Base-by-base conservation (phyloP, 768 basidiomycete species). In the Boletus fagicola region DNA sequence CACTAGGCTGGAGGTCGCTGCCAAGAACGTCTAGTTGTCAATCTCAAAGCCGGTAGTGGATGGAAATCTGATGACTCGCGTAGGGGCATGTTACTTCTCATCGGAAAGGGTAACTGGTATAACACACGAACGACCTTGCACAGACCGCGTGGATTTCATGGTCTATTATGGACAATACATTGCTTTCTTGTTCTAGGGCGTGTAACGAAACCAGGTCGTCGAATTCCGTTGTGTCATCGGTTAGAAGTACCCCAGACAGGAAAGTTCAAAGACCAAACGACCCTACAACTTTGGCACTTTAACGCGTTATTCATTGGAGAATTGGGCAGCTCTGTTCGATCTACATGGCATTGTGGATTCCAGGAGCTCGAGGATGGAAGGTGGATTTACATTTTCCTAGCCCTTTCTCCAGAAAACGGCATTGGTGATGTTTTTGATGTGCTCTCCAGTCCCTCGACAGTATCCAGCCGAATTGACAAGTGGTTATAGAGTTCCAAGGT, bases 381-480 rank as follows among this genome's bases (percentile, higher is more conserved):
- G 38, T 26, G 30, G 13, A 63, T 65, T 57, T 31, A 77, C 78
- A 93, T 66, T 75, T 94, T 93, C 43, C 92, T 91, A 28, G 79
- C 86, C 66, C 93, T 93, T 3, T 77, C 86, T 30, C 91, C 91
- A 12, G 73, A 80, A 74, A 84, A 94, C 10, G 94, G 73, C 76
- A 90, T 68, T 0, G 79, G 82, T 47, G 92, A 72, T n/a, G 87
- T 80, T 20, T 76, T 74, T 1, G 90, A 88, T 16, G 89, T 88
- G 51, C 85, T 82, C 62, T 90, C 83, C 42, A 92, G 72, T 2
- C 90, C 90, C 49, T 89, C 77, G 0, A 92, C 82, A 38, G 94
- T 73, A 65, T 94, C 35, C 33, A 35, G 33, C 33, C 13, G 15
- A 35, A 35, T 15, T 13, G 33, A 26, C 26, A 26, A 31, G 31